Conservation (phyloP, 2,329 filamentous ascomycete species). For the Diaporthe ampelina region DNA sequence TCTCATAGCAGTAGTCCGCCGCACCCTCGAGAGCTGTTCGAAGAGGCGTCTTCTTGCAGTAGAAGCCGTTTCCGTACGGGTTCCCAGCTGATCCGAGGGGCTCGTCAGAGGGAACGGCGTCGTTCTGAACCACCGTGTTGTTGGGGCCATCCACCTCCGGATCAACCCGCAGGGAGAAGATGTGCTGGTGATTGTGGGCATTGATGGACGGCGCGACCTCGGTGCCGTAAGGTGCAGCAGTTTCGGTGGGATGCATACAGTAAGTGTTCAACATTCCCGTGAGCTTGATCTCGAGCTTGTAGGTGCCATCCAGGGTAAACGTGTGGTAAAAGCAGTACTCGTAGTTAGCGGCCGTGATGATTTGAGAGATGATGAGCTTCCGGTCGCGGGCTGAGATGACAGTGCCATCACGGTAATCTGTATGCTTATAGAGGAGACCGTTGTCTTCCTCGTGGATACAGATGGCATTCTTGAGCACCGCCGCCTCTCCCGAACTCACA, state of each 20-base stretch:
- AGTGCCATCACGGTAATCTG: slow-evolving; percentile 93
- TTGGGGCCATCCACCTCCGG: slow-evolving; percentile 87
- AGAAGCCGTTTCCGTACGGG: slow-evolving; percentile 91
- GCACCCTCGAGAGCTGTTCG: slow-evolving; percentile 76
- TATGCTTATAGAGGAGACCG: slow-evolving; percentile 94
- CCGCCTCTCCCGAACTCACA: slow-evolving; percentile 79
- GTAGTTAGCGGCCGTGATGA: slow-evolving; percentile 97
- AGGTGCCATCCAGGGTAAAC: slow-evolving; percentile 91
- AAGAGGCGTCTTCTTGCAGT: slow-evolving; percentile 85
- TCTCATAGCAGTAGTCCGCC: slow-evolving; percentile 86
- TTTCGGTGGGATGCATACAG: slow-evolving; percentile 82
- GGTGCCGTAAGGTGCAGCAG: slow-evolving; percentile 89
- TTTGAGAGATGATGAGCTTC: slow-evolving; percentile 89
- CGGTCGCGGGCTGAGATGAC: slow-evolving; percentile 87
- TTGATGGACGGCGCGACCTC: slow-evolving; percentile 92
- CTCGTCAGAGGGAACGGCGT: slow-evolving; percentile 78
- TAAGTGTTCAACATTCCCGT: slow-evolving; percentile 96
- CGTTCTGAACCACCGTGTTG: slow-evolving; percentile 88
- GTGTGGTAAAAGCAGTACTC: slow-evolving; percentile 88
- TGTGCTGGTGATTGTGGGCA: slow-evolving; percentile 95
- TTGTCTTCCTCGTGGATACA: slow-evolving; percentile 96
- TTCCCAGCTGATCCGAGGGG: slow-evolving; percentile 87
- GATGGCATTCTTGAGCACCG: slow-evolving; percentile 91
- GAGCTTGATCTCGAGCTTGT: slow-evolving; percentile 92
- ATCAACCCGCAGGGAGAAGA: slow-evolving; percentile 92